Evolutionary conservation across 2,329 filamentous ascomycete species (phyloP), one percentile per base, ranked within the genome.

Genomic region (Penicillium freii): DNA sequence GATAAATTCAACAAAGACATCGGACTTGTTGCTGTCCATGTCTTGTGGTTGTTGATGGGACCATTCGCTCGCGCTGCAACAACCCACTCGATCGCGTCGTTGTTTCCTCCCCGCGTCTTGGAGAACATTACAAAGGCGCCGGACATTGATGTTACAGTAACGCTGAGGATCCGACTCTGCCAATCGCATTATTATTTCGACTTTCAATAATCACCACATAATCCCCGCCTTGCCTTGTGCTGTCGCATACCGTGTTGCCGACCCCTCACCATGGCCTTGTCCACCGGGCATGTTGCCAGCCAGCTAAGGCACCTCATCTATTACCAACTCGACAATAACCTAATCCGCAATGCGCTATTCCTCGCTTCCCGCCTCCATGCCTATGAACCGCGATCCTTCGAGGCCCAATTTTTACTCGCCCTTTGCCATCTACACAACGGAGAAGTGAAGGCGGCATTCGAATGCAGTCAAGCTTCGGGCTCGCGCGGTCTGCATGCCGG

Each of bases 331-430:
- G 94, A 99, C 80, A 96, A 96, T 72, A 88, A 92, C 70, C 86
- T 92, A 38, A 83, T 89, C 71, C 87, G 92, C 55, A 97, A 96
- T 72, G 94, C 94, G 56, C 86, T 96, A 42, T 99, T 99, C 78
- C 91, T 96, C 60, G 90, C 94, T 59, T 91, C 93, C 70, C 87
- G 94, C 63, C 84, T 97, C 21, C 83, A 87, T 61, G 92, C 91
- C 50, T 90, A 93, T 67, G 93, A 97, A 68, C 85, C 89, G 25
- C 87, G 89, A 67, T 90, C 87, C 21, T 82, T 84, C 57, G 94
- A 99, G 75, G 87, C 91, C 31, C 82, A 86, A 45, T 92, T 96
- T 72, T 84, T 99, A 13, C 80, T 96, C 47, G 86, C 92, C 15
- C 84, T 96, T 45, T 95, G 91, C 71, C 87, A 97, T 75, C 83